Conservation (phyloP, 2,329 filamentous ascomycete species). For the Truncatella angustata region DNA sequence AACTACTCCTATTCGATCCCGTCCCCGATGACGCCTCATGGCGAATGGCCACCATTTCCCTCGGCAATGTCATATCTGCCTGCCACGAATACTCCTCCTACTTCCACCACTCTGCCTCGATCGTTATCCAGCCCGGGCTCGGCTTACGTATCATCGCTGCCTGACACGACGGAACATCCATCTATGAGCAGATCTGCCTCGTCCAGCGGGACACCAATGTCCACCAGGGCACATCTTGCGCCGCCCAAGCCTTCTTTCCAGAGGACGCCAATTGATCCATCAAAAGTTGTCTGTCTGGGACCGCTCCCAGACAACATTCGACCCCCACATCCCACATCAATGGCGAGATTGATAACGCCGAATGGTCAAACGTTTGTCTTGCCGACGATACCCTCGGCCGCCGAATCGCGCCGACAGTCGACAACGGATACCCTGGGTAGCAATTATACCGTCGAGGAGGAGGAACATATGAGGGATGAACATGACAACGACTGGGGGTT, state of each 20-base stretch:
- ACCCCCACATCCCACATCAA: slow-evolving; percentile 29
- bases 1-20: slow-evolving; percentile 37
- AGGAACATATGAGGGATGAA: slow-evolving; percentile 20
- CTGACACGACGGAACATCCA: slow-evolving; percentile 22
- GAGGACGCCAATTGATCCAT: slow-evolving; percentile 49
- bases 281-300: slow-evolving; percentile 53
- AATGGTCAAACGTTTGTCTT: slow-evolving; percentile 24
- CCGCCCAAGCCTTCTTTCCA: slow-evolving; percentile 37
- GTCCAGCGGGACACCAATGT: slow-evolving; percentile 20
- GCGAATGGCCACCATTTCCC: slow-evolving; percentile 39
- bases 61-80: slow-evolving; percentile 41
- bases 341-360: slow-evolving; percentile 26
- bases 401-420: slow-evolving; percentile 24
- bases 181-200: slow-evolving; percentile 26
- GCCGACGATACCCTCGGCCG: slow-evolving; percentile 23
- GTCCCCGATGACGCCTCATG: slow-evolving; percentile 48
- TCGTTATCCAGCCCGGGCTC: slow-evolving; percentile 25
- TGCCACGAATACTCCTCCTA: slow-evolving; percentile 32
- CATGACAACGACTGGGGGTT: neutral
- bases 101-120: slow-evolving; percentile 23
- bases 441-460: slow-evolving; percentile 56
- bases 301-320: slow-evolving; percentile 49
- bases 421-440: slow-evolving; percentile 50
- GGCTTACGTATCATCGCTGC: slow-evolving; percentile 20
- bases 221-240: slow-evolving; percentile 16